Percentiles rank a stretch among this genome's conserved stretches.
Conservation (phyloP, 2,329 filamentous ascomycete genomes). For the Periconia macrospinosa region DNA sequence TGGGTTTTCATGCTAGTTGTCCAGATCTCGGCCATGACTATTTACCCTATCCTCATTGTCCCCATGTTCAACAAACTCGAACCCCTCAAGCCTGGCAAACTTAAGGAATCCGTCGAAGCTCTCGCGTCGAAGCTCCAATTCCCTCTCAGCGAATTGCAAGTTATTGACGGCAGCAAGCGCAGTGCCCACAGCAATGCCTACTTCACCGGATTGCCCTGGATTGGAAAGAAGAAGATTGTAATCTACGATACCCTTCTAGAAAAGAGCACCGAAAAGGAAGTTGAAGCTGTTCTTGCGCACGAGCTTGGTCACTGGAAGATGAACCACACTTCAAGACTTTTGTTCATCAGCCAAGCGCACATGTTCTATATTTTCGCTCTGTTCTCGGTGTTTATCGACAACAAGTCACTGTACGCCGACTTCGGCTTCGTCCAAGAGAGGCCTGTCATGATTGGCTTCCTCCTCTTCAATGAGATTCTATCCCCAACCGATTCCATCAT, state of each 20-base stretch:
- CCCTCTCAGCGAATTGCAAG: constrained; percentile 87
- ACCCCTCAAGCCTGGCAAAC: constrained; percentile 79
- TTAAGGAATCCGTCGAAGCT: constrained; percentile 86
- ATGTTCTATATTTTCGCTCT: constrained; percentile 96
- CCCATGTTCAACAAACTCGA: constrained; percentile 98
- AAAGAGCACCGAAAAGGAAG: constrained; percentile 88
- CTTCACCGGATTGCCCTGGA: constrained; percentile 95
- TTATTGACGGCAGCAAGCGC: constrained; percentile 90
- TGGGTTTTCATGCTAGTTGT: constrained; percentile 90
- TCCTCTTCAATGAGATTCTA: constrained; percentile 96
- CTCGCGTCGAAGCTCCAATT: constrained; percentile 85
- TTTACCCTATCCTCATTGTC: constrained; percentile 92
- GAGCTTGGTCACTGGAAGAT: constrained; percentile 97
- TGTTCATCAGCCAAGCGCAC: constrained; percentile 80
- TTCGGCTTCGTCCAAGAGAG: constrained; percentile 85
- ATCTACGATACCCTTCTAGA: constrained; percentile 98
- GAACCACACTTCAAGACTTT: constrained; percentile 89
- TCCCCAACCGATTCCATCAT: constrained; percentile 92
- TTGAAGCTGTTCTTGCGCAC: constrained; percentile 91
- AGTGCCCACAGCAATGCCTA: constrained; percentile 89
- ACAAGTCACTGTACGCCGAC: constrained; percentile 82
- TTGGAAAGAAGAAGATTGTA: constrained; percentile 93
- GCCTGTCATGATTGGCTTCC: constrained; percentile 95
- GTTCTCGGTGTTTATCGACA: constrained; percentile 97
- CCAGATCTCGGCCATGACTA: constrained; percentile 92